Conservation (phyloP, 2,329 filamentous ascomycete genomes). For the Diaporthe sp. region DNA sequence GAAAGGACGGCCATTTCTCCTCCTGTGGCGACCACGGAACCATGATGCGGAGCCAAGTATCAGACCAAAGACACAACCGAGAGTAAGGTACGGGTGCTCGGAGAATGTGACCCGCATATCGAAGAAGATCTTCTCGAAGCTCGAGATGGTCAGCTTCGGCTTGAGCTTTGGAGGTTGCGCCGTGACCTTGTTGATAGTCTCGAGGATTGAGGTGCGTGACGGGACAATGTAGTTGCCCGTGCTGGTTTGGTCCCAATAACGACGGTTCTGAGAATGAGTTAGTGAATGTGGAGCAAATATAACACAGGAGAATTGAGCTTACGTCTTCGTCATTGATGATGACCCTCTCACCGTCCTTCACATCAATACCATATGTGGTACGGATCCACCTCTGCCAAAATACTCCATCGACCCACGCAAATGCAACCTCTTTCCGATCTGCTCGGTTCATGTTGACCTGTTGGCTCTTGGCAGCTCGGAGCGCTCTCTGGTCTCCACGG, state of each 20-base stretch:
- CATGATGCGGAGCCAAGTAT: constrained; percentile 66
- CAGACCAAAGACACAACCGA: constrained; percentile 70
- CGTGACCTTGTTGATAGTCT: constrained; percentile 82
- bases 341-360: constrained; percentile 88
- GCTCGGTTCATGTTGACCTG: constrained; percentile 91
- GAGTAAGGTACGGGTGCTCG: constrained; percentile 71
- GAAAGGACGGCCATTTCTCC: constrained; percentile 72
- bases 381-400: constrained; percentile 99
- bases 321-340: constrained; percentile 98
- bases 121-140: constrained; percentile 79
- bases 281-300: constrained; percentile 46
- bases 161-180: constrained; percentile 78
- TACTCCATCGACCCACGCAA: constrained; percentile 96
- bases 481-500: constrained; percentile 87
- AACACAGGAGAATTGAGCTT: constrained; percentile 57
- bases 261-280: constrained; percentile 76
- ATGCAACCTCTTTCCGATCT: constrained; percentile 88
- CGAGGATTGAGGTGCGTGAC: constrained; percentile 90
- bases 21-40: constrained; percentile 67
- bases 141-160: constrained; percentile 82
- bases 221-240: constrained; percentile 92
- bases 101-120: constrained; percentile 71
- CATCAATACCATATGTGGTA: constrained; percentile 93
- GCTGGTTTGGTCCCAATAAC: constrained; percentile 94
- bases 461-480: constrained; percentile 90